These are phyloP conservation scores for Pseudonitzschia delicatissima DNA, from an alignment of 108 stramenopile species.

Conservation along the genomic window DNA sequence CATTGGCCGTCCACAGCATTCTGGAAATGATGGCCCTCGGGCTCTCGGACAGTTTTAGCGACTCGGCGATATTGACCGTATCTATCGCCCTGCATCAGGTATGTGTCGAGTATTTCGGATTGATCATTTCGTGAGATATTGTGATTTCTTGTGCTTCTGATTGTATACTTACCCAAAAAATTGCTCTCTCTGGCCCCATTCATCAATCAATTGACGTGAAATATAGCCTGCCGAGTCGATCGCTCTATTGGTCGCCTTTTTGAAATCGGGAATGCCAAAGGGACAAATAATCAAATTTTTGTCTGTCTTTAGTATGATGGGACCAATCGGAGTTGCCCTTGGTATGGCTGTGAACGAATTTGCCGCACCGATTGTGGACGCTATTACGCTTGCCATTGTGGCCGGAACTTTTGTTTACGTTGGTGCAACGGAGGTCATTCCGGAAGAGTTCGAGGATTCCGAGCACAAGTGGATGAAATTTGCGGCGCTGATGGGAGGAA, in stretches of 20 bases:
- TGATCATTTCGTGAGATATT: not conserved
- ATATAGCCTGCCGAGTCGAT: constrained; percentile 93
- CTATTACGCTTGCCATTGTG: constrained; percentile 92
- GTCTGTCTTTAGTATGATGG: constrained; percentile 86
- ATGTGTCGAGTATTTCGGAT: too few relatives aligned
- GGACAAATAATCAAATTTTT: constrained; percentile 74
- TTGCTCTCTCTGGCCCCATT: not conserved
- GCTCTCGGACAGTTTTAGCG: constrained; percentile 74
- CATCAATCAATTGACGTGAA: not conserved
- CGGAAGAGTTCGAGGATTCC: constrained; percentile 93
- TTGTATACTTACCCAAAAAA: too few relatives aligned
- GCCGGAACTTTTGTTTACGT: constrained; percentile 99
- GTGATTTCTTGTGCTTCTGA: not conserved
- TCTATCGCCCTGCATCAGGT: constrained; percentile 94
- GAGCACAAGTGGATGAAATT: constrained; percentile 96
- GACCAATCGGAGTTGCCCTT: constrained; percentile 77
- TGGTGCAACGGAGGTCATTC: constrained; percentile 96
- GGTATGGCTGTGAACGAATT: constrained; percentile 89
- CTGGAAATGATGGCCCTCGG: constrained; percentile 96
- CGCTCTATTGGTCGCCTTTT: constrained; percentile 94
- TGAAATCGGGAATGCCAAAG: constrained; percentile 93
- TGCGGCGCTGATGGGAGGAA: constrained; percentile 71
- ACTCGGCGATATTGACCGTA: constrained; percentile 84
- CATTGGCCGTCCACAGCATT: constrained; percentile 89
- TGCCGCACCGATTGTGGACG: constrained; percentile 87